Evolutionary conservation across 163 green algal genomes (phyloP), one percentile per base, ranked within the genome.

Genomic region (Trebouxiophyceae sp.): DNA sequence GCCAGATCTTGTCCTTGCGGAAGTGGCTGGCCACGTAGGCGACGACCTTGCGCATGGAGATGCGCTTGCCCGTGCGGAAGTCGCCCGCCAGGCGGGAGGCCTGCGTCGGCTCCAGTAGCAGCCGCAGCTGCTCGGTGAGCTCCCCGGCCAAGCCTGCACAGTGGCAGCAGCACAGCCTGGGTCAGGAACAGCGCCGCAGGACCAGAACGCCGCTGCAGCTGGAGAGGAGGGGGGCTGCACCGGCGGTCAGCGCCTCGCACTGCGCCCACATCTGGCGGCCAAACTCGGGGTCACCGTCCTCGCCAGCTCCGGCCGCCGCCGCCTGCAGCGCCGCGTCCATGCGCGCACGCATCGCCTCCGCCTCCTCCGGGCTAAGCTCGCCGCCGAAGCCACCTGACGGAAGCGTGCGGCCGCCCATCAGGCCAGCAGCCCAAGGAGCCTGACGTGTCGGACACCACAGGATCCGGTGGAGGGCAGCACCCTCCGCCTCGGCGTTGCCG

Each of bases 1-100:
- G 81, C 94, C 94, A 99, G 75, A 99, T 99, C 85, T 97, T 97
- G 83, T 99, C 94, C 69, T 93, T 91, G 29, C 90, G 81, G 74
- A 95, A 99, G 66, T 97, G 86, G 33, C 62, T 86, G 7, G 94
- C 94, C 47, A 99, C 96, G 85, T 98, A 99, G 22, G 86, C 80
- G 26, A 99, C 97, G 31, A 99, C 91, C 62, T 91, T 90, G 67
- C 91, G 92, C 93, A 99, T 99, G 84, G 93, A 96, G 71, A 99
- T 91, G 60, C 94, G 86, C 84, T 99, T 99, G 56, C 93, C 93
- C 7, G 86, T 96, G 26, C 89, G 81, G 86, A 90, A 99, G 65
- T 98, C 94, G 0, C 94, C 94, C 8, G 84, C 88, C 50, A 99
- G 83, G 44, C 88, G 84, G 70, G 67, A 91, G 2, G 93, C 93